A percentile compares a stretch with the other conserved stretches of the same genome.
Conservation (phyloP, 148 eudicot genomes). For the Dianthus caryophyllus region DNA sequence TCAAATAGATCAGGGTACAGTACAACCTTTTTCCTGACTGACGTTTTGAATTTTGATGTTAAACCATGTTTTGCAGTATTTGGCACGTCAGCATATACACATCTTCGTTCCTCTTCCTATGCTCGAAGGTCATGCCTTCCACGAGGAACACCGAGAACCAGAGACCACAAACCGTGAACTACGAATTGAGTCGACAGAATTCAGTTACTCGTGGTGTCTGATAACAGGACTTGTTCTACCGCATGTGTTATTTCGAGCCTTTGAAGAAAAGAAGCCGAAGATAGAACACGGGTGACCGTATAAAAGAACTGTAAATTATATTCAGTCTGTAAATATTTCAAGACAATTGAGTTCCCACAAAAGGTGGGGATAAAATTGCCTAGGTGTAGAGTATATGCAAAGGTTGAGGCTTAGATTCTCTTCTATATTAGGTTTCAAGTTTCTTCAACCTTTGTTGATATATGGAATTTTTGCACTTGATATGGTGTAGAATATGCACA, state of each 20-base stretch:
- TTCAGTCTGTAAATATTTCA: neutral
- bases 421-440: neutral
- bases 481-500: neutral
- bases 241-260: neutral
- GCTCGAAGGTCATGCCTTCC: conserved; percentile 47
- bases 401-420: neutral
- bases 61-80: conserved; percentile 49
- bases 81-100: conserved; percentile 85
- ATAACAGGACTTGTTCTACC: conserved; percentile 2
- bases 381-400: neutral
- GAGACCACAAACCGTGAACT: conserved; percentile 31
- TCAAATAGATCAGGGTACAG: too few species aligned
- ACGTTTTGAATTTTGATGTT: neutral
- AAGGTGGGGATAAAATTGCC: neutral
- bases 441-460: neutral
- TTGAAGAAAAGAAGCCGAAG: neutral
- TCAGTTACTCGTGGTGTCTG: conserved; percentile 37
- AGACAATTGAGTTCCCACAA: neutral
- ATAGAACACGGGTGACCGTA: neutral
- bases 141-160: conserved; percentile 26
- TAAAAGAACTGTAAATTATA: neutral
- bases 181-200: conserved; percentile 71
- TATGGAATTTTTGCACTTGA: neutral
- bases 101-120: conserved; percentile 83
- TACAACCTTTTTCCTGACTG: neutral